These are phyloP conservation scores for Stereum hirsutum DNA, from an alignment of 1,284 basidiomycete species.

Conservation along the genomic window DNA sequence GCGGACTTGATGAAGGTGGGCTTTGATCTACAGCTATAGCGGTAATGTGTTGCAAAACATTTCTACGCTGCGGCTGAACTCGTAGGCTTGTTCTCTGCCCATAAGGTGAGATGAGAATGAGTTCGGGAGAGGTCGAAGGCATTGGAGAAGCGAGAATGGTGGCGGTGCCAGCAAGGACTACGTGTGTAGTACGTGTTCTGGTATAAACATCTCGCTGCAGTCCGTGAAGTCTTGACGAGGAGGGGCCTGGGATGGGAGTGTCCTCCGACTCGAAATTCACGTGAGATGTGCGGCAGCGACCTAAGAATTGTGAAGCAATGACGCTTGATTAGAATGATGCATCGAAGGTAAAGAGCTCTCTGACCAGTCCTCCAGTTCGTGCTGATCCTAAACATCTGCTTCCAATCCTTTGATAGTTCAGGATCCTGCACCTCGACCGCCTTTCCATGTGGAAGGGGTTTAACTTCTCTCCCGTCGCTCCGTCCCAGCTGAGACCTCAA, in stretches of 20 bases:
- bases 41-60: conserved; percentile 34
- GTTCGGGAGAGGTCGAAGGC: conserved; percentile 15
- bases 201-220: conserved; percentile 14
- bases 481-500: too few species aligned
- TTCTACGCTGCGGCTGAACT: conserved; percentile 16
- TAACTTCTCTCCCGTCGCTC: conserved; percentile 47
- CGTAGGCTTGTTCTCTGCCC: conserved; percentile 20
- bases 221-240: conserved; percentile 8
- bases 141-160: conserved; percentile 28
- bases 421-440: conserved; percentile 18
- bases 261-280: conserved; percentile 3
- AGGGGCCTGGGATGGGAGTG: neutral
- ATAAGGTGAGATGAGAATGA: conserved; percentile 18
- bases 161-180: conserved; percentile 32
- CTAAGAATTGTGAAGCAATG: conserved; percentile 20
- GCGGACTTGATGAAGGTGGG: conserved; percentile 33
- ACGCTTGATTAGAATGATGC: neutral
- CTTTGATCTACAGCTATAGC: conserved; percentile 64
- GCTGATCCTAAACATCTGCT: conserved; percentile 78
- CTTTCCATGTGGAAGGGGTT: conserved; percentile 46
- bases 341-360: conserved; percentile 8
- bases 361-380: conserved; percentile 71
- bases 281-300: conserved; percentile 34
- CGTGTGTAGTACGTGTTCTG: conserved; percentile 19
- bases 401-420: conserved; percentile 54